phyloP scores from a whole-genome alignment of 495 filamentous ascomycete genomes.

The Friedmanniomyces endolithicus region DNA sequence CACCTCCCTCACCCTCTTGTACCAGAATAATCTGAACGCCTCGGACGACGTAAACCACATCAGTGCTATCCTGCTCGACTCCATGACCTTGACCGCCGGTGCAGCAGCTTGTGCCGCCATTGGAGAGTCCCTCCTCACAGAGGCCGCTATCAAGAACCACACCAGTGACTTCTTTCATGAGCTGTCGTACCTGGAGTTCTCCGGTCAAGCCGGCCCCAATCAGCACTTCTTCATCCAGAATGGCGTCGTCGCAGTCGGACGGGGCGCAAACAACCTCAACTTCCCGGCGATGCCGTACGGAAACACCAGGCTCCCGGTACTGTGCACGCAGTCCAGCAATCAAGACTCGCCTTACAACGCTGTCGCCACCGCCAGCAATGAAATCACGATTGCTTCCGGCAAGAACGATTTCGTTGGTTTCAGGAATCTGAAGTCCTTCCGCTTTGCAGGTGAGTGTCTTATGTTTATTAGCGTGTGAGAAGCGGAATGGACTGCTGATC shows the following conservation, averaged over 20 bases:
- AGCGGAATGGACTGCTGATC: background rate
- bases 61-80: conserved; percentile 34
- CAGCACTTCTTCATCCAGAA: conserved; percentile 29
- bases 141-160: conserved; percentile 28
- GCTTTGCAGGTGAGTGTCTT: conserved; percentile 32
- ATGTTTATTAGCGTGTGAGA: background rate
- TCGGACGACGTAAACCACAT: conserved; percentile 37
- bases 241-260: conserved; percentile 24
- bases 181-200: conserved; percentile 33
- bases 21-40: conserved; percentile 40
- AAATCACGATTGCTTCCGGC: conserved; percentile 27
- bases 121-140: conserved; percentile 33
- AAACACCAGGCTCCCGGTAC: conserved; percentile 26
- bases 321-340: conserved; percentile 35
- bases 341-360: conserved; percentile 15
- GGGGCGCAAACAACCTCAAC: conserved; percentile 11
- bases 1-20: conserved; percentile 34
- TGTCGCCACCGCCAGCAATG: conserved; percentile 21
- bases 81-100: conserved; percentile 25
- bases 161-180: conserved; percentile 28
- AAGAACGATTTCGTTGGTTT: conserved; percentile 35
- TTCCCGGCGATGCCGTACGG: conserved; percentile 17
- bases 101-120: conserved; percentile 32
- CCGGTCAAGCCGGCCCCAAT: conserved; percentile 23
- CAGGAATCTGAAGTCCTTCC: conserved; percentile 42